Evolutionary conservation across 306 rosid species (phyloP).

Genomic region (Trifolium subterraneum): DNA sequence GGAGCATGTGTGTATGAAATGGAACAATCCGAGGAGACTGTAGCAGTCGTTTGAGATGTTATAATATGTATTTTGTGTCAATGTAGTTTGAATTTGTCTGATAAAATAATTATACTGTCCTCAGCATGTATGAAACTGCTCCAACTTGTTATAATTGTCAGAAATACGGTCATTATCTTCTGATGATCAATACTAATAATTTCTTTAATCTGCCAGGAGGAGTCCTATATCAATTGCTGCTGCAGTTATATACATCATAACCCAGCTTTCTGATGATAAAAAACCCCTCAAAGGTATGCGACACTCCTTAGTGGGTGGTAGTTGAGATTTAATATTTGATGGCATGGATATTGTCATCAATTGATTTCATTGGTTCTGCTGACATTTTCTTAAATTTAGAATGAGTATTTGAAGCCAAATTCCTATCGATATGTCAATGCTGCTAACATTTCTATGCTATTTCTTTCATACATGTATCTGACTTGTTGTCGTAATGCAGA

Average conservation of each 20-base stretch:
- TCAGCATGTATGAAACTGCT: slow-evolving; percentile 5
- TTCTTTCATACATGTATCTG: slow-evolving; percentile 7
- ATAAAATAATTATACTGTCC: slow-evolving; percentile 13
- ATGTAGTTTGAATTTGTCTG: not conserved
- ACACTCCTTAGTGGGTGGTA: not conserved
- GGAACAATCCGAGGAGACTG: slow-evolving; percentile 22
- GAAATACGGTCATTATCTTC: not conserved
- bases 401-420: not conserved
- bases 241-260: slow-evolving; percentile 89
- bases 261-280: slow-evolving; percentile 92
- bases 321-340: slow-evolving; percentile 2
- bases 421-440: not conserved
- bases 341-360: no score
- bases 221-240: slow-evolving; percentile 99
- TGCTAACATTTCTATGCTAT: not conserved
- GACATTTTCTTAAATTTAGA: not conserved
- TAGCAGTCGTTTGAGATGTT: not conserved
- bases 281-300: slow-evolving; percentile 86
- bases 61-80: not conserved
- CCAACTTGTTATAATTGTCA: slow-evolving; percentile 15
- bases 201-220: slow-evolving; percentile 67
- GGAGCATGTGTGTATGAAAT: not conserved
- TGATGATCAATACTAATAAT: slow-evolving; percentile 24
- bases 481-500: slow-evolving; percentile 59
- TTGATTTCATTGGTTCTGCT: not conserved